These are phyloP conservation scores for Floccularia luteovirens DNA, from an alignment of 768 basidiomycete species.

Conservation along the genomic window DNA sequence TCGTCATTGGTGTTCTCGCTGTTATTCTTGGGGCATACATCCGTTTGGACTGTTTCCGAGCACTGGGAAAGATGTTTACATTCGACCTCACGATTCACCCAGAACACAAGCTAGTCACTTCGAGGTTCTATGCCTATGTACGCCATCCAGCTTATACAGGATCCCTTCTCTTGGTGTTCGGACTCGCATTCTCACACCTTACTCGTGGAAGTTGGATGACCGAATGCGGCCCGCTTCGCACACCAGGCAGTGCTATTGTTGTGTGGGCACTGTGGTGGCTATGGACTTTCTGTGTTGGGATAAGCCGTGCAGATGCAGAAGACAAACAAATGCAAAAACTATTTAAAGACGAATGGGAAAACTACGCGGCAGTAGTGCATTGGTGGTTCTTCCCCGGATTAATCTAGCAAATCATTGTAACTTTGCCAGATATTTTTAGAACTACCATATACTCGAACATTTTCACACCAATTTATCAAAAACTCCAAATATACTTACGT, in stretches of 20 bases:
- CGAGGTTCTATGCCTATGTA: constrained; percentile 42
- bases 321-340: constrained; percentile 38
- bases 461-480: too few species aligned
- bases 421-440: too few species aligned
- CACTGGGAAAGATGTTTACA: constrained; percentile 48
- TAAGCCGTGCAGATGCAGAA: constrained; percentile 43
- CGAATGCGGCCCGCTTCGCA: constrained; percentile 29
- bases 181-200: constrained; percentile 37
- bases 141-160: constrained; percentile 52
- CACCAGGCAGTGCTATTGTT: constrained; percentile 12
- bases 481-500: too few species aligned
- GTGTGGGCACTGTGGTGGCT: constrained; percentile 39
- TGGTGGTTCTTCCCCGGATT: constrained; percentile 46
- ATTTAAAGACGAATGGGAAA: constrained; percentile 40
- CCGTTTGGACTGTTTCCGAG: constrained; percentile 44
- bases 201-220: constrained; percentile 39
- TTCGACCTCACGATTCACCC: constrained; percentile 52
- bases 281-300: constrained; percentile 38
- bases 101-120: constrained; percentile 40
- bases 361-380: constrained; percentile 33
- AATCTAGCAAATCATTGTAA: too few species aligned
- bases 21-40: constrained; percentile 37
- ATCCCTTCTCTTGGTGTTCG: constrained; percentile 39
- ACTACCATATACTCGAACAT: too few species aligned
- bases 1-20: constrained; percentile 34